Base-by-base conservation (phyloP, 2,329 filamentous ascomycete species). In the Immersiporthe knoxdaviesiana region DNA sequence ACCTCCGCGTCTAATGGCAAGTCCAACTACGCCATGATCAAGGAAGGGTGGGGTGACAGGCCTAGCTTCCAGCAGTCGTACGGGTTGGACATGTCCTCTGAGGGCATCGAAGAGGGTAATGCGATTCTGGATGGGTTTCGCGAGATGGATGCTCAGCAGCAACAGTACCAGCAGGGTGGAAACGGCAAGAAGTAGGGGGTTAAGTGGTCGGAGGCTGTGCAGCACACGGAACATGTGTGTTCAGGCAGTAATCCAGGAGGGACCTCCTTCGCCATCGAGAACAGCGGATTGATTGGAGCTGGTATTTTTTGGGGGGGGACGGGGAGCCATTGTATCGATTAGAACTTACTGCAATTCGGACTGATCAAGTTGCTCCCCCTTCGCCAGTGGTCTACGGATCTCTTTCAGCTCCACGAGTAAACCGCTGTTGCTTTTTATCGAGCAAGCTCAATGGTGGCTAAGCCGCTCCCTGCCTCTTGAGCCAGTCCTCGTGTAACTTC, bases 401-500 rank as follows among this genome's bases (percentile, higher is more conserved):
- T 2, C 32, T 21, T 47, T 21, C 8, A n/a, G 56, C 32, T 5
- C 30, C 32, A 8, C 16, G 37, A 11, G 5, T 21, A 37, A 14
- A 37, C 18, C 56, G 56, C 56, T 59, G 32, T 59, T 59, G 30
- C 56, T 7, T 62, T 62, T 37, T 24, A 18, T 37, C 12, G 35
- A 44, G 35, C n/a, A 62, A 62, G 32, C 35, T 16, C 27, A 24
- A 35, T 24, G 10, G 21, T 35, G 35, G 30, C 66, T 68, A 68
- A 41, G 62, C 54, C 2, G 62, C 27, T 30, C 52, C 66, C 65
- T 71, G 69, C 41, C 60, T 58, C 69, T 69, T 71, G 24, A 76
- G 68, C 78, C 82, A 88, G 65, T 81, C 81, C 74, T 91, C 88
- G 78, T 90, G 87, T 73, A 85, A 73, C 81, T 90, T 92, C 82